Conservation (phyloP, 768 basidiomycete genomes). For the Suillus cothurnatus region DNA sequence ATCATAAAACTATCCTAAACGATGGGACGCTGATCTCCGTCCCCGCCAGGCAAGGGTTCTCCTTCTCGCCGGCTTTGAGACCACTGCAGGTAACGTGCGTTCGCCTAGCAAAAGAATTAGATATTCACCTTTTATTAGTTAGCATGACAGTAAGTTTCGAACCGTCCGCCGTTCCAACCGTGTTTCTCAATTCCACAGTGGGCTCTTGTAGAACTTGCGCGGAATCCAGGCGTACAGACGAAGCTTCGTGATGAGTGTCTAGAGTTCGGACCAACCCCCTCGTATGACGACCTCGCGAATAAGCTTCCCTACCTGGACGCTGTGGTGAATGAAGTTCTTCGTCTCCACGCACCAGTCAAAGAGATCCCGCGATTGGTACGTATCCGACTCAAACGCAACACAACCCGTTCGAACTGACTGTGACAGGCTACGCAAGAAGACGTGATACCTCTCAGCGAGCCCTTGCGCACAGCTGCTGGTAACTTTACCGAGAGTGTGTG, state of each 20-base stretch:
- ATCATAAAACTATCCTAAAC: background rate
- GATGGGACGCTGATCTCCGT: background rate
- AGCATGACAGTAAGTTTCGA: constrained; percentile 14
- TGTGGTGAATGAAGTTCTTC: constrained; percentile 40
- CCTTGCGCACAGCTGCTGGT: constrained; percentile 32
- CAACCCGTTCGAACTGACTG: background rate
- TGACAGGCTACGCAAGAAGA: constrained; percentile 41
- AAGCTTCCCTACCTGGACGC: constrained; percentile 45
- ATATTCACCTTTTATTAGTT: background rate
- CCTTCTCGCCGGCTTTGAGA: constrained; percentile 19
- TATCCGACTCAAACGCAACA: background rate
- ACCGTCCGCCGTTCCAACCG: background rate
- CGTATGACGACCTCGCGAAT: constrained; percentile 41
- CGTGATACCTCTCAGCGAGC: constrained; percentile 38
- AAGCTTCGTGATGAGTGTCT: constrained; percentile 31
- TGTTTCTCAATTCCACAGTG: constrained; percentile 27
- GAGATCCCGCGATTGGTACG: constrained; percentile 37
- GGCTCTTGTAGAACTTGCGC: constrained; percentile 34
- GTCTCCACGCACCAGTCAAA: constrained; percentile 37
- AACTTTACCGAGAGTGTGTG: constrained; percentile 30
- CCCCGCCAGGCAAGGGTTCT: constrained; percentile 15
- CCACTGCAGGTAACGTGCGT: constrained; percentile 26
- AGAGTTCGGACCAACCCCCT: constrained; percentile 31
- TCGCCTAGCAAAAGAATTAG: background rate
- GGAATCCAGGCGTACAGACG: constrained; percentile 26